Percentiles rank a stretch among this genome's conserved stretches.
Evolutionary conservation across 2,329 filamentous ascomycete species (phyloP).

Genomic region (Exophiala lecanii-corni): DNA sequence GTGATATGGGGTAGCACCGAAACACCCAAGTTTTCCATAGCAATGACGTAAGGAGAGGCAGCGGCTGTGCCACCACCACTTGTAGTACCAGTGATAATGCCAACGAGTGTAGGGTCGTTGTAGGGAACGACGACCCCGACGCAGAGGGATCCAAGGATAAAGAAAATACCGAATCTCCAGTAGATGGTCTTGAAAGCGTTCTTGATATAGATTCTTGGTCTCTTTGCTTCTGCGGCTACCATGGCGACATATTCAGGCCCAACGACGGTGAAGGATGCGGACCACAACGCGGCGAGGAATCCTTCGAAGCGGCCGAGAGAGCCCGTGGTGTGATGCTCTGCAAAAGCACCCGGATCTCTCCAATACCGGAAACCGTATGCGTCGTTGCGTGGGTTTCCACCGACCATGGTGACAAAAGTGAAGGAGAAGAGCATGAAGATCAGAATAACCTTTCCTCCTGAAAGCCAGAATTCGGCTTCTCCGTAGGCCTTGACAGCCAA

Average conservation of each 20-base stretch:
- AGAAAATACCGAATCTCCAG: slow-evolving; percentile 70
- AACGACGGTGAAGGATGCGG: slow-evolving; percentile 60
- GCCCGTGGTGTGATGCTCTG: slow-evolving; percentile 57
- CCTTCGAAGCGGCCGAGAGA: slow-evolving; percentile 52
- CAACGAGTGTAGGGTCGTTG: slow-evolving; percentile 54
- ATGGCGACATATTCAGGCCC: slow-evolving; percentile 61
- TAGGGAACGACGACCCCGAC: slow-evolving; percentile 67
- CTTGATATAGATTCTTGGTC: slow-evolving; percentile 64
- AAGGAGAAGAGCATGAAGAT: slow-evolving; percentile 65
- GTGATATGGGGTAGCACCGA: slow-evolving; percentile 52
- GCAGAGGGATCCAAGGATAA: slow-evolving; percentile 65
- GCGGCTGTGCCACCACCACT: slow-evolving; percentile 48
- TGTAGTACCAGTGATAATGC: slow-evolving; percentile 34
- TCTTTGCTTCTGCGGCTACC: slow-evolving; percentile 63
- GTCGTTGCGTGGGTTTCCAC: slow-evolving; percentile 67
- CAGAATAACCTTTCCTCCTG: slow-evolving; percentile 62
- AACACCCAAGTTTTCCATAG: slow-evolving; percentile 54
- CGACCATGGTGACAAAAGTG: slow-evolving; percentile 76
- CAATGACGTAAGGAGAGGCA: slow-evolving; percentile 61
- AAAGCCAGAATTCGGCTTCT: slow-evolving; percentile 64
- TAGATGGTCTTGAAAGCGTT: slow-evolving; percentile 72
- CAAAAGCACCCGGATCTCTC: slow-evolving; percentile 60
- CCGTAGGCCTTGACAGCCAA: slow-evolving; percentile 65
- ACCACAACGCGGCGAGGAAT: slow-evolving; percentile 66
- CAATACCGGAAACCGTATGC: slow-evolving; percentile 67